These are phyloP conservation scores for Plasmodium reichenowi DNA, from an alignment of 169 alveolate species.

Conservation along the genomic window DNA sequence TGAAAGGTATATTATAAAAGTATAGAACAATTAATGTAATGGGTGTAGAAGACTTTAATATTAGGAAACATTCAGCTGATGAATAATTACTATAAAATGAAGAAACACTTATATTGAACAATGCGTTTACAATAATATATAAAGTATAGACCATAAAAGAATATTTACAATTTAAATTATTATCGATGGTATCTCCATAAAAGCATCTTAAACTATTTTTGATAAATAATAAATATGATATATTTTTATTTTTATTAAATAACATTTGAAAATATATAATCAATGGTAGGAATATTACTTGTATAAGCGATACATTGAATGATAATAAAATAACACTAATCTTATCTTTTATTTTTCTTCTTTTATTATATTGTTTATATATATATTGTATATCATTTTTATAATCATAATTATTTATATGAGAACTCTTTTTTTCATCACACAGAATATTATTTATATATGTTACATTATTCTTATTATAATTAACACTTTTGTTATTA, in stretches of 20 bases:
- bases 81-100: conserved; percentile 60
- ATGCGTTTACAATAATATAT: conserved; percentile 47
- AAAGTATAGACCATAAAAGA: conserved; percentile 20
- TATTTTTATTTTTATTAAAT: conserved; percentile 40
- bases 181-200: conserved; percentile 52
- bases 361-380: not conserved
- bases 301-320: conserved; percentile 48
- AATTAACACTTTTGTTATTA: not conserved
- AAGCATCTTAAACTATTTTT: conserved; percentile 54
- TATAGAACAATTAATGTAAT: conserved; percentile 60
- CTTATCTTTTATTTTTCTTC: not conserved
- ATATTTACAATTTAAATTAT: conserved; percentile 51
- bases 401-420: not conserved
- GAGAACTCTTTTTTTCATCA: not conserved
- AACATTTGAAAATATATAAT: conserved; percentile 54
- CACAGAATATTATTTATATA: not conserved
- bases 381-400: not conserved
- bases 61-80: conserved; percentile 69
- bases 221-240: conserved; percentile 42
- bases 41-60: conserved; percentile 72
- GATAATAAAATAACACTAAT: conserved; percentile 59
- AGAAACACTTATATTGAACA: conserved; percentile 64
- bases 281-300: conserved; percentile 46
- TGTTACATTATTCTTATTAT: not conserved
- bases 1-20: conserved; percentile 56